Evolutionary conservation across 352 stramenopile genomes (phyloP).

Genomic region (Globisporangium spiculum): DNA sequence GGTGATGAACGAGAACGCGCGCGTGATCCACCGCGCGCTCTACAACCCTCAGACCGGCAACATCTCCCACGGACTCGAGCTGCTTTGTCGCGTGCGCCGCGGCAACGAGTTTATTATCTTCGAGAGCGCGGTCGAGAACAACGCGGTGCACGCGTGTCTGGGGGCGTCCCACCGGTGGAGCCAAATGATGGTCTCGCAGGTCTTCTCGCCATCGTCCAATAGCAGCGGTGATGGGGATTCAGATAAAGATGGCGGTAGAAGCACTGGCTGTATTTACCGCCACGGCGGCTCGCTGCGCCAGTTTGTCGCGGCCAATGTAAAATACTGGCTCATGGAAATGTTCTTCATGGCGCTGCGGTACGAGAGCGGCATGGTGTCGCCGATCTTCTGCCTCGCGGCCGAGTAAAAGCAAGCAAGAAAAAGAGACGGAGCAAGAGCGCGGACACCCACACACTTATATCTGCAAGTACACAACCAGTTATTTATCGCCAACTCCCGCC

Average conservation of each 20-base stretch:
- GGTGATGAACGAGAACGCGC: conserved; percentile 42
- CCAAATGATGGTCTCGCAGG: conserved; percentile 43
- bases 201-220: conserved; percentile 29
- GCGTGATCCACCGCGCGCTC: conserved; percentile 54
- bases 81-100: conserved; percentile 47
- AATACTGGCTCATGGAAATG: conserved; percentile 60
- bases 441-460: too few relatives aligned
- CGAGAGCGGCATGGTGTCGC: conserved; percentile 51
- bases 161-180: conserved; percentile 48
- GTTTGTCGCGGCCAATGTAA: conserved; percentile 32
- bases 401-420: conserved; percentile 6
- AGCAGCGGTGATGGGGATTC: neutral
- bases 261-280: conserved; percentile 38
- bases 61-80: conserved; percentile 49
- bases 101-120: conserved; percentile 56
- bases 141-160: conserved; percentile 52
- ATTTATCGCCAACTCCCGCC: neutral
- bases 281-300: conserved; percentile 52
- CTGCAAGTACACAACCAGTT: neutral
- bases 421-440: neutral
- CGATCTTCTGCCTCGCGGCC: conserved; percentile 33
- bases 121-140: conserved; percentile 45
- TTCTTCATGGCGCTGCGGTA: conserved; percentile 62
- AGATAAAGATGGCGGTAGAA: conserved; percentile 1
- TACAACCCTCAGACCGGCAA: conserved; percentile 55